These are phyloP conservation scores for Carpinus viminea DNA, from an alignment of 306 rosid species.

Conservation along the genomic window DNA sequence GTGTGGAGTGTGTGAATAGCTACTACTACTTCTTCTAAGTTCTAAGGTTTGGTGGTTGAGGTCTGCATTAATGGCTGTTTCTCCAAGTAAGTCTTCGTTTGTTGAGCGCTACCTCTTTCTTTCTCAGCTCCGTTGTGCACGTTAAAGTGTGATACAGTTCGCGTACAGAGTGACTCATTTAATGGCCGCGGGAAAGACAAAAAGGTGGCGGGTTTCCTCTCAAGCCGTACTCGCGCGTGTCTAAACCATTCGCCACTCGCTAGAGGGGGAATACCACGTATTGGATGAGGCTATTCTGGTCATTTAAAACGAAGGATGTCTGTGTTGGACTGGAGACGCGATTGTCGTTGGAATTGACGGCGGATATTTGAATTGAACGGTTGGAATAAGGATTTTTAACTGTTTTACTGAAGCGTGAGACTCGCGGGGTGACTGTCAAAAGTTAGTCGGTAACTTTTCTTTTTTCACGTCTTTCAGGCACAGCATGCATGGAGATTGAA, in stretches of 20 bases:
- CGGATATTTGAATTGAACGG: conserved; percentile 14
- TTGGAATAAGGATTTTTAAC: background rate
- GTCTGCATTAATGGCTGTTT: conserved; percentile 51
- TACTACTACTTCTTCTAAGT: background rate
- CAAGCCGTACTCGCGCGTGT: conserved; percentile 13
- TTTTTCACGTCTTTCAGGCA: no score
- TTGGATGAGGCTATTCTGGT: background rate
- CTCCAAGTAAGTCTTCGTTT: conserved; percentile 16
- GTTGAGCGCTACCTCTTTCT: conserved; percentile 18
- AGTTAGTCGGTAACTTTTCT: no score
- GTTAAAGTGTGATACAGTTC: conserved; percentile 37
- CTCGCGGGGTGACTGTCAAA: background rate
- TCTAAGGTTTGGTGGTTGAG: conserved; percentile 60
- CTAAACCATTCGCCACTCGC: background rate
- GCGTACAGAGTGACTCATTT: conserved; percentile 39
- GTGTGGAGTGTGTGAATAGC: background rate
- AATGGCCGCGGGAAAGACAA: conserved; percentile 81
- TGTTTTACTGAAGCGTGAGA: background rate
- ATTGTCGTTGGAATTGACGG: background rate
- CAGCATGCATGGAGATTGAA: no score
- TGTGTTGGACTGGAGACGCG: background rate
- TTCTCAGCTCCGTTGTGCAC: conserved; percentile 4
- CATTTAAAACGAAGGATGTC: background rate
- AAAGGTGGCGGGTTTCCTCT: background rate
- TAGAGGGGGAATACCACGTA: background rate